These are phyloP conservation scores for Stenocarpella maydis DNA, from an alignment of 2,329 filamentous ascomycete genomes.

Conservation along the genomic window DNA sequence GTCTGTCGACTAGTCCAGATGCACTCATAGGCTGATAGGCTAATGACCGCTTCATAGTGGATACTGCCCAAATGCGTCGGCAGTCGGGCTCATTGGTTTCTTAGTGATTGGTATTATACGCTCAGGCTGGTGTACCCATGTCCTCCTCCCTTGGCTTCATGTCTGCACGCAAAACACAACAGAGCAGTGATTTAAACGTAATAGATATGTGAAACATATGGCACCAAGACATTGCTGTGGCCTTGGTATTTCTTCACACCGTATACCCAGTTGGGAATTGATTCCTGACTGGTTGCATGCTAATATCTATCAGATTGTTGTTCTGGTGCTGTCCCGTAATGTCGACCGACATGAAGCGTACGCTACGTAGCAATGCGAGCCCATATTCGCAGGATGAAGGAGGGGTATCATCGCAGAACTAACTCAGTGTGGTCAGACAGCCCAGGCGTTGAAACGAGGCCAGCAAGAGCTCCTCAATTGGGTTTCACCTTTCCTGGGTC, in stretches of 20 bases:
- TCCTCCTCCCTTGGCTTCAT: background rate
- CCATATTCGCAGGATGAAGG: background rate
- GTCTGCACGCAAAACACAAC: background rate
- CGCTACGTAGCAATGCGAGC: background rate
- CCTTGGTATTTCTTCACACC: background rate
- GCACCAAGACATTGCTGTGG: too few relatives aligned
- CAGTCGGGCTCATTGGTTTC: background rate
- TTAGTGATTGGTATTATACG: slow-evolving; percentile 12
- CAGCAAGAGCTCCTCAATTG: background rate
- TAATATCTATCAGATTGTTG: background rate
- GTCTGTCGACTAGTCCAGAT: background rate
- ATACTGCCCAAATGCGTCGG: background rate
- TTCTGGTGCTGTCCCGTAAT: background rate
- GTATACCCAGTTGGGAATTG: too few relatives aligned
- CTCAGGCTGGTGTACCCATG: background rate
- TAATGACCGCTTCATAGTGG: too few relatives aligned
- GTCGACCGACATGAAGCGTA: background rate
- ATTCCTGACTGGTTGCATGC: too few relatives aligned
- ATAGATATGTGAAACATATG: background rate
- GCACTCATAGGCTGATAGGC: background rate
- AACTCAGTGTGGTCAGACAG: slow-evolving; percentile 1
- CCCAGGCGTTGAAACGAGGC: slow-evolving; percentile 8
- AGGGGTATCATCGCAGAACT: background rate
- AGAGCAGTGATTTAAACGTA: background rate
- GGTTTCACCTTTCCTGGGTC: background rate